phyloP scores from a whole-genome alignment of 2,329 filamentous ascomycete genomes.

The Microdochium bolleyi region DNA sequence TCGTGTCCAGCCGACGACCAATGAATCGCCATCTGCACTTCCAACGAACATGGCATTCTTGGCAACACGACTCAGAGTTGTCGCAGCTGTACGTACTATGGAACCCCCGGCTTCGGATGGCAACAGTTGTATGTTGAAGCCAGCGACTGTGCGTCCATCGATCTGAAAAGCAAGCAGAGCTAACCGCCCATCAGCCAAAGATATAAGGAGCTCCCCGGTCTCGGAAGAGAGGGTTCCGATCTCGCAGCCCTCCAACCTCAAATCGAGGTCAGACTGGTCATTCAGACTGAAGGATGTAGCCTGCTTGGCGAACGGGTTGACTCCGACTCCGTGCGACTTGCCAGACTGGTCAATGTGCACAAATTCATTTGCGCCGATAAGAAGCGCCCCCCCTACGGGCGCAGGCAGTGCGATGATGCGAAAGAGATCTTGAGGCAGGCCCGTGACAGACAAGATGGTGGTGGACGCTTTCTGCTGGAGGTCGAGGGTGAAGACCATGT shows the following conservation, averaged over 20 bases:
- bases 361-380: slow-evolving; percentile 82
- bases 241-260: slow-evolving; percentile 74
- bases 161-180: slow-evolving; percentile 74
- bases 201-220: slow-evolving; percentile 75
- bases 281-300: slow-evolving; percentile 76
- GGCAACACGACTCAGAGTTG: slow-evolving; percentile 62
- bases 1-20: slow-evolving; percentile 72
- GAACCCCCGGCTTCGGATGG: slow-evolving; percentile 53
- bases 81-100: slow-evolving; percentile 53
- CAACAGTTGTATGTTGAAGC: slow-evolving; percentile 65
- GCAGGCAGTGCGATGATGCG: slow-evolving; percentile 74
- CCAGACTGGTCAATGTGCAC: slow-evolving; percentile 95
- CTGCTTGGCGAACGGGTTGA: slow-evolving; percentile 83
- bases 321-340: slow-evolving; percentile 83
- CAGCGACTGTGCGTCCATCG: slow-evolving; percentile 86
- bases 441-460: slow-evolving; percentile 77
- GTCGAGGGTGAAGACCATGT: slow-evolving; percentile 93
- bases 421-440: slow-evolving; percentile 81
- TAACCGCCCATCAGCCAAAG: slow-evolving; percentile 68
- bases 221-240: slow-evolving; percentile 71
- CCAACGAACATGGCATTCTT: slow-evolving; percentile 73
- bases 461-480: slow-evolving; percentile 90
- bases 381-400: slow-evolving; percentile 80
- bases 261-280: slow-evolving; percentile 73
- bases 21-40: slow-evolving; percentile 74